Percentiles rank a stretch among this genome's conserved stretches.
phyloP scores from a whole-genome alignment of 1,284 basidiomycete species.

The Schizophyllum amplum region DNA sequence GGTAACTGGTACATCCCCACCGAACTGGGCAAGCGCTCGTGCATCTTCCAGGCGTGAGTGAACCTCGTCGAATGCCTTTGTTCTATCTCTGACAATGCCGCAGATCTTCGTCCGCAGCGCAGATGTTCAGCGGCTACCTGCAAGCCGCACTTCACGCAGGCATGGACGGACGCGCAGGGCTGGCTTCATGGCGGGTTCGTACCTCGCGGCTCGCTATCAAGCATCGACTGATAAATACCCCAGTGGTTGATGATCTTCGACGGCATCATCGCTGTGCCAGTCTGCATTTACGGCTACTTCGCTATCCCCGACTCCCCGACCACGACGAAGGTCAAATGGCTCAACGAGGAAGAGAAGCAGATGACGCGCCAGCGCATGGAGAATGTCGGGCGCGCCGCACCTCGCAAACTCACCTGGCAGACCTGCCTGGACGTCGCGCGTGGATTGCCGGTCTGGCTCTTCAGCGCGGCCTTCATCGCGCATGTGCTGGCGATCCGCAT shows the following conservation, averaged over 20 bases:
- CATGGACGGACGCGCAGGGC: conserved; percentile 6
- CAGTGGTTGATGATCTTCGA: conserved; percentile 11
- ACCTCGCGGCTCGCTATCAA: neutral
- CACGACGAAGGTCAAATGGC: neutral
- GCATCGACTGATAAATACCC: neutral
- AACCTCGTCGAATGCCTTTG: neutral
- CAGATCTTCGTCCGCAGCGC: conserved; percentile 4
- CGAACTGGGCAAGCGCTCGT: conserved; percentile 7
- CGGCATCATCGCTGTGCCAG: conserved; percentile 9
- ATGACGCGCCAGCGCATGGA: neutral
- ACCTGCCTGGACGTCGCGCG: conserved; percentile 6
- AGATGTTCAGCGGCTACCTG: conserved; percentile 9
- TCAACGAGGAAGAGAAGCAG: neutral
- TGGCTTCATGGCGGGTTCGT: conserved; percentile 2
- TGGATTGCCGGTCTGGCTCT: neutral
- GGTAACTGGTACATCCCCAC: conserved; percentile 2
- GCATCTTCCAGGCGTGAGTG: neutral
- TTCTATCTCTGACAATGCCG: neutral
- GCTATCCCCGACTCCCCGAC: conserved; percentile 9
- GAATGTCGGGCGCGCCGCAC: neutral
- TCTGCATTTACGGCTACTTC: conserved; percentile 6
- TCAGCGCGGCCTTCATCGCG: neutral
- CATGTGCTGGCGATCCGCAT: neutral
- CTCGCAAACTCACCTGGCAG: neutral
- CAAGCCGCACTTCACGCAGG: conserved; percentile 7